Evolutionary conservation across 2,329 filamentous ascomycete species (phyloP), one percentile per base, ranked within the genome.

Genomic region (Penicillium sp.): DNA sequence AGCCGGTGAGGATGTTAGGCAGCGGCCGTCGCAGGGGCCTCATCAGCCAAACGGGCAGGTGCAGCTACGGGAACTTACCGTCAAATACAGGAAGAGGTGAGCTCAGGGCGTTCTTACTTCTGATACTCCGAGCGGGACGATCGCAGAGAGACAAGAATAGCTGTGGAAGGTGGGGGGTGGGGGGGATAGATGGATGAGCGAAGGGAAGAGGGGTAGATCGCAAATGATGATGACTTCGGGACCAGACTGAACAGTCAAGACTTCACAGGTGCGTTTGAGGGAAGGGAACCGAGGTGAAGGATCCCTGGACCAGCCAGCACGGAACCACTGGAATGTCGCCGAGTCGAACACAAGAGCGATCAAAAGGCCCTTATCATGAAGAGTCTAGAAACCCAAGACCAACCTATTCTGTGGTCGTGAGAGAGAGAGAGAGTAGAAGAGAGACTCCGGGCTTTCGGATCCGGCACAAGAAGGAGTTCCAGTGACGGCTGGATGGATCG

Each of bases 121-220:
- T 8, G 29, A 32, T 32, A 4, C n/a, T 6, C 28, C 25, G 9
- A 43, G 28, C 24, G 28, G 18, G 28, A 38, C 28, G 26, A 11
- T 25, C 34, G 13, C 24, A 38, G 32, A 13, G 13, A 12, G 18
- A 45, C 36, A 24, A 25, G 11, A 34, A 42, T 44, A 12, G 24
- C 38, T 29, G 13, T 26, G 32, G 40, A 24, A 29, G 33, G 40
- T 26, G 4, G 41, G 45, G 43, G 46, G 38, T 50, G 42, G 47
- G 54, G 35, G 34, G 47, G 46, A 45, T 46, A 48, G 41, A 45
- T 27, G 18, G 18, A 18, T 18, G 18, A 18, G 37, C 45, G 49
- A 50, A 53, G 43, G 54, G 56, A 49, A 52, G 57, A 60, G 57
- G 57, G 57, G 57, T 60, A 58, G 55, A 11, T 32, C 7, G 29